Evolutionary conservation across 345 rosid genomes (phyloP).

Genomic region (Limnanthes douglasii): DNA sequence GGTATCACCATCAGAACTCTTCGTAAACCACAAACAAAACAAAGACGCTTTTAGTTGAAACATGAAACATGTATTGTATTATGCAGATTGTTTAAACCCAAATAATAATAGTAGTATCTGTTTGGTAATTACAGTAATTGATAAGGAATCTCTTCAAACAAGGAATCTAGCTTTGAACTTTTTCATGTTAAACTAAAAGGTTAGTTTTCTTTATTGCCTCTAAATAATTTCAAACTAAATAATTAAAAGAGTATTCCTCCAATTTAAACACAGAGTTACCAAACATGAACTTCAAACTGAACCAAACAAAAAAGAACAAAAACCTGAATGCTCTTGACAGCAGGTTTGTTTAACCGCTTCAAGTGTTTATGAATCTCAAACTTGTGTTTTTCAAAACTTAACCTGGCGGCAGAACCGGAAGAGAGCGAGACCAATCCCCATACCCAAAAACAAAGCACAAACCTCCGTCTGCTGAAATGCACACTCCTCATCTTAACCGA

Average conservation of each 20-base stretch:
- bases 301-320: background rate
- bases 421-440: slow-evolving; percentile 26
- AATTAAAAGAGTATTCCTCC: too few relatives aligned
- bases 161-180: too few relatives aligned
- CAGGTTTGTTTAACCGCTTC: slow-evolving; percentile 75
- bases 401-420: slow-evolving; percentile 43
- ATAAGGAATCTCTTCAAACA: too few relatives aligned
- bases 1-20: slow-evolving; percentile 64
- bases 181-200: too few relatives aligned
- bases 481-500: slow-evolving; percentile 19
- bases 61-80: too few relatives aligned
- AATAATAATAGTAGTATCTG: too few relatives aligned
- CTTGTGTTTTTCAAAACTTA: slow-evolving; percentile 42
- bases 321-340: slow-evolving; percentile 73
- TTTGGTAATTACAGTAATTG: too few relatives aligned
- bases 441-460: slow-evolving; percentile 24
- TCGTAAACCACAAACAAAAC: slow-evolving; percentile 9
- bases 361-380: slow-evolving; percentile 68
- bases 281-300: too few relatives aligned
- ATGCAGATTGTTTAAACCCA: too few relatives aligned
- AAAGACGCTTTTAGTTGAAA: background rate
- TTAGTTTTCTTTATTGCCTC: too few relatives aligned
- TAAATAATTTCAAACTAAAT: too few relatives aligned
- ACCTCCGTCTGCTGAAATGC: slow-evolving; percentile 23
- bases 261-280: too few relatives aligned